These are phyloP conservation scores for Arthrobotrys sinensis DNA, from an alignment of 2,329 filamentous ascomycete species.

Conservation along the genomic window DNA sequence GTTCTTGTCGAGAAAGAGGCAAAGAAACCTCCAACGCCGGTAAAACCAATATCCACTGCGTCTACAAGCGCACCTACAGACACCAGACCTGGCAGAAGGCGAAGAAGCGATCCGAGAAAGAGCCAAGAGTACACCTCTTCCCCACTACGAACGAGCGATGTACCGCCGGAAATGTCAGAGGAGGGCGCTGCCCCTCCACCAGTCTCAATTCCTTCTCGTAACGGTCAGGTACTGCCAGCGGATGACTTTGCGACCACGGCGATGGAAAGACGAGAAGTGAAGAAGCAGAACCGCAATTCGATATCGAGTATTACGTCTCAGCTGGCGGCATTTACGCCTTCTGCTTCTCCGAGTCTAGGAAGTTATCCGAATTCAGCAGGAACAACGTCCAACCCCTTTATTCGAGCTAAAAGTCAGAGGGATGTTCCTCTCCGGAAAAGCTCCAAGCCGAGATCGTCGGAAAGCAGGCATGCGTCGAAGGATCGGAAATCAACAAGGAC, in stretches of 20 bases:
- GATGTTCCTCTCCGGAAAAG: constrained; percentile 57
- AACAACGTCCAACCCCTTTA: constrained; percentile 59
- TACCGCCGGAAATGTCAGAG: constrained; percentile 58
- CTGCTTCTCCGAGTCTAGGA: constrained; percentile 50
- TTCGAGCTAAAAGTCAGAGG: constrained; percentile 50
- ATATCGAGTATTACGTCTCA: constrained; percentile 55
- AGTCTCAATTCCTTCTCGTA: constrained; percentile 37
- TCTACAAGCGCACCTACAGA: constrained; percentile 34
- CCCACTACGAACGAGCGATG: constrained; percentile 56
- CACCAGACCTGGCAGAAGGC: constrained; percentile 44
- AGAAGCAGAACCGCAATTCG: constrained; percentile 55
- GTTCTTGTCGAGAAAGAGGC: constrained; percentile 68
- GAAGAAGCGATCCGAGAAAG: constrained; percentile 54
- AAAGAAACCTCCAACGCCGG: constrained; percentile 40
- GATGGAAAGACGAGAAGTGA: constrained; percentile 33
- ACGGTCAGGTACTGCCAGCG: constrained; percentile 6
- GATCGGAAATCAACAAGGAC: constrained; percentile 43
- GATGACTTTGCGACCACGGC: constrained; percentile 30
- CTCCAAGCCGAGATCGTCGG: constrained; percentile 65
- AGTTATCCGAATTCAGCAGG: constrained; percentile 57
- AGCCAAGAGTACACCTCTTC: constrained; percentile 56
- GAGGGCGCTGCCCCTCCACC: constrained; percentile 40
- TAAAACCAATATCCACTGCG: constrained; percentile 23
- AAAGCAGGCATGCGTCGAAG: constrained; percentile 62
- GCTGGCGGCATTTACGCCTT: constrained; percentile 29